These are phyloP conservation scores for Phytophthora sojae DNA, from an alignment of 352 stramenopile species.

Conservation along the genomic window DNA sequence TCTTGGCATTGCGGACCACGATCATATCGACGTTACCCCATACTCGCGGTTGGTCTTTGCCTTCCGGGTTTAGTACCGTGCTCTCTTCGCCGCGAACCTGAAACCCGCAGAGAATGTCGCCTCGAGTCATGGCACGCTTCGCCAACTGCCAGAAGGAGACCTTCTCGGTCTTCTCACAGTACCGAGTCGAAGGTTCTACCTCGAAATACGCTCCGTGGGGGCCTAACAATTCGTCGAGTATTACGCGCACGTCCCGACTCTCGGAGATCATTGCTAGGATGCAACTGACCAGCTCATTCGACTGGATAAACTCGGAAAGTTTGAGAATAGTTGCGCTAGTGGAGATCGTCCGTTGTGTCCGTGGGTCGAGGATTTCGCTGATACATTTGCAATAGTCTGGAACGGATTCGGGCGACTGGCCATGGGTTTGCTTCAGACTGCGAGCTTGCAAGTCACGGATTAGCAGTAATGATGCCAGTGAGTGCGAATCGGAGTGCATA, in stretches of 20 bases:
- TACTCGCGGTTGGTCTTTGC: slow-evolving; percentile 51
- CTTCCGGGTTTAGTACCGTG: slow-evolving; percentile 76
- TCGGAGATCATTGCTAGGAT: slow-evolving; percentile 91
- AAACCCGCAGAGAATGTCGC: slow-evolving; percentile 85
- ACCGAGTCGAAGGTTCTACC: slow-evolving; percentile 65
- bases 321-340: slow-evolving; percentile 75
- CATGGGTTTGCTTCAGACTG: neutral
- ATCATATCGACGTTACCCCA: slow-evolving; percentile 78
- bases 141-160: slow-evolving; percentile 86
- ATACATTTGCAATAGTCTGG: slow-evolving; percentile 75
- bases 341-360: slow-evolving; percentile 85
- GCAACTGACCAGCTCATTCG: slow-evolving; percentile 87
- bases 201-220: slow-evolving; percentile 78
- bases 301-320: slow-evolving; percentile 90
- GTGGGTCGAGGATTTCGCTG: slow-evolving; percentile 88
- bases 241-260: slow-evolving; percentile 82
- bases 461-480: slow-evolving; percentile 82
- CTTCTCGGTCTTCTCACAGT: slow-evolving; percentile 57
- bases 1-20: slow-evolving; percentile 57
- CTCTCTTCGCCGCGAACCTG: slow-evolving; percentile 58
- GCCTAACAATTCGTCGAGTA: slow-evolving; percentile 81
- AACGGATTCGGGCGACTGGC: neutral
- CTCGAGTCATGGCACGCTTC: slow-evolving; percentile 58
- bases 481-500: slow-evolving; percentile 90
- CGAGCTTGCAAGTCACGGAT: slow-evolving; percentile 81